Evolutionary conservation across 495 filamentous ascomycete genomes (phyloP), one percentile per base, ranked within the genome.

Genomic region (Aspergillus sclerotiicarbonarius): DNA sequence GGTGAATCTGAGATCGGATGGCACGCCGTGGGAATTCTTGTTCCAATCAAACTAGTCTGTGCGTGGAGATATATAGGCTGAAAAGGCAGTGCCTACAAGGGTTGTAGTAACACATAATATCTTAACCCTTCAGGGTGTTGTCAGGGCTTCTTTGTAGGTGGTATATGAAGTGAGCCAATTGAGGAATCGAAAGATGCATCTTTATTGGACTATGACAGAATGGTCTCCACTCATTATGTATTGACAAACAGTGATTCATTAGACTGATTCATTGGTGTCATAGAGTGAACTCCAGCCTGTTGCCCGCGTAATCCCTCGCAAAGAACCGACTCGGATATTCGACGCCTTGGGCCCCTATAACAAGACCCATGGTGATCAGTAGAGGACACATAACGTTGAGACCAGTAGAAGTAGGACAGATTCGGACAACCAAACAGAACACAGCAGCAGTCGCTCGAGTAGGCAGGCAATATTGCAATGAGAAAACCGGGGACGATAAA

Each of bases 281-380:
- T 51, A 84, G 56, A 50, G 74, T 83, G 63, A 86, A 87, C 65
- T 87, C 84, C 43, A 87, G 65, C 55, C 78, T 59, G 65, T 87
- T 87, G 8, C 84, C 84, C 6, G 80, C 83, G 74, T 73, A 87
- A 60, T 87, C 84, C 53, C 84, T 72, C 0, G 83, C 84, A 67
- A 87, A 87, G 69, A 87, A 87, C 18, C 84, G 70, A 30, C 65
- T 72, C 1, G 83, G 83, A 62, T 84, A 86, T 61, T 86, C 84
- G 1, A 77, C 79, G 0, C 80, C 83, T 61, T 81, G 69, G 0
- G 69, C 66, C 6, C 83, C 83, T 82, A 49, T 45, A 35, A 2
- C 9, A 3, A 7, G 8, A 35, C 8, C 2, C 33, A 35, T 35
- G 8, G 13, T 35, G 8, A 35, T 9, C 33, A 25, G 25, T n/a